These are phyloP conservation scores for Blattamonas nauphoetae DNA, from an alignment of 78 protist genomes.

Conservation along the genomic window DNA sequence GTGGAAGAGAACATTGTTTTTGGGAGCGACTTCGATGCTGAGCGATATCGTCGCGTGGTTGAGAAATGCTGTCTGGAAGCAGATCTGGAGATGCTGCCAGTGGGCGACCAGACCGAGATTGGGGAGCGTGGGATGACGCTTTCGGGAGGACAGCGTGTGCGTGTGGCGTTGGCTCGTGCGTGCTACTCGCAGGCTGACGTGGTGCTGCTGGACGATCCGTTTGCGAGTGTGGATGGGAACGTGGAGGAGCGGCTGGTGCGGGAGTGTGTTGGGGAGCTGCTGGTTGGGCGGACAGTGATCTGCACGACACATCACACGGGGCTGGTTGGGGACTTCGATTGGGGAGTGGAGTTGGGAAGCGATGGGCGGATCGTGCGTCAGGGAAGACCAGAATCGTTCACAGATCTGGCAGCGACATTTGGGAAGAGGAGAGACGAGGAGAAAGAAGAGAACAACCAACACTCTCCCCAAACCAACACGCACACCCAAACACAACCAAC, in stretches of 20 bases:
- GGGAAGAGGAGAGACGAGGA: too few species aligned
- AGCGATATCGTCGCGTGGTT: not conserved
- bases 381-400: not conserved
- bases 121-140: conserved; percentile 34
- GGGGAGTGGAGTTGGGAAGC: not conserved
- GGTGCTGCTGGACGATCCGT: conserved; percentile 27
- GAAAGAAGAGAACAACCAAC: too few species aligned
- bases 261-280: not conserved
- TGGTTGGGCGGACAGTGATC: not conserved
- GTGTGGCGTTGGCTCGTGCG: conserved; percentile 40
- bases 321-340: not conserved
- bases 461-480: too few species aligned
- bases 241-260: conserved; percentile 12
- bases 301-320: not conserved
- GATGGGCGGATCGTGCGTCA: not conserved
- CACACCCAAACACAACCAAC: not conserved
- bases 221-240: conserved; percentile 32
- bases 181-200: conserved; percentile 21
- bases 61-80: not conserved
- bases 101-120: not conserved
- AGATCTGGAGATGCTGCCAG: conserved; percentile 1
- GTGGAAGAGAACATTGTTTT: conserved; percentile 30
- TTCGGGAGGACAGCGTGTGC: conserved; percentile 39
- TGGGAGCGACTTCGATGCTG: not conserved
- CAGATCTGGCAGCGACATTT: not conserved